These are phyloP conservation scores for Penicillium herquei DNA, from an alignment of 495 filamentous ascomycete species.

Conservation along the genomic window DNA sequence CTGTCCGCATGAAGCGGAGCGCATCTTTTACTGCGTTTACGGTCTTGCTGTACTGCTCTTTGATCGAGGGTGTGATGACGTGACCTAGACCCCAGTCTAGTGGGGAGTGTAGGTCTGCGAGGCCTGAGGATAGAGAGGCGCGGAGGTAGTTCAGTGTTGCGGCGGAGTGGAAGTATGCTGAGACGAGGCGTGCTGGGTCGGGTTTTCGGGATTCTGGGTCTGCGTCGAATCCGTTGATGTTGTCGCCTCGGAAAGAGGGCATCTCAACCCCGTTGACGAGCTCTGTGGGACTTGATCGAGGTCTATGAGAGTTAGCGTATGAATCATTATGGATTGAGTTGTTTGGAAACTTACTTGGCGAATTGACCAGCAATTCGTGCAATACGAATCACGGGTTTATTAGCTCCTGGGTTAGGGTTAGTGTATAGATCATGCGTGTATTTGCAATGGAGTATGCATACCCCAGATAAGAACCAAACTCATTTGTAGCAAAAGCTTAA, in stretches of 20 bases:
- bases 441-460: constrained; percentile 2
- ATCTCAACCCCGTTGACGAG: constrained; percentile 74
- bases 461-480: constrained; percentile 67
- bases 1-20: constrained; percentile 90
- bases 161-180: constrained; percentile 93
- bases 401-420: constrained; percentile 45
- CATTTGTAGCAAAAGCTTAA: constrained; percentile 96
- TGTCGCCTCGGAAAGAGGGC: constrained; percentile 90
- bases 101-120: constrained; percentile 90
- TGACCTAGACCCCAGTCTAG: constrained; percentile 96
- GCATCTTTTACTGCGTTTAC: constrained; percentile 86
- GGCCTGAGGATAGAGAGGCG: constrained; percentile 76
- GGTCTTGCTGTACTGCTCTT: constrained; percentile 78
- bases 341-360: constrained; percentile 58
- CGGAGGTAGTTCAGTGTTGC: constrained; percentile 91
- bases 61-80: constrained; percentile 77
- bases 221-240: constrained; percentile 81
- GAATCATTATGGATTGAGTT: not conserved
- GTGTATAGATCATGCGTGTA: not conserved
- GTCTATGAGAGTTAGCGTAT: constrained; percentile 40
- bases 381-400: constrained; percentile 93
- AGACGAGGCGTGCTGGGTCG: constrained; percentile 80
- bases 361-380: constrained; percentile 97
- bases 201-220: constrained; percentile 62
- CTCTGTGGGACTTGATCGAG: constrained; percentile 85